Percentiles rank a stretch among this genome's conserved stretches.
Conservation (phyloP, 2,329 filamentous ascomycete species). For the Pseudogymnoascus sp. region DNA sequence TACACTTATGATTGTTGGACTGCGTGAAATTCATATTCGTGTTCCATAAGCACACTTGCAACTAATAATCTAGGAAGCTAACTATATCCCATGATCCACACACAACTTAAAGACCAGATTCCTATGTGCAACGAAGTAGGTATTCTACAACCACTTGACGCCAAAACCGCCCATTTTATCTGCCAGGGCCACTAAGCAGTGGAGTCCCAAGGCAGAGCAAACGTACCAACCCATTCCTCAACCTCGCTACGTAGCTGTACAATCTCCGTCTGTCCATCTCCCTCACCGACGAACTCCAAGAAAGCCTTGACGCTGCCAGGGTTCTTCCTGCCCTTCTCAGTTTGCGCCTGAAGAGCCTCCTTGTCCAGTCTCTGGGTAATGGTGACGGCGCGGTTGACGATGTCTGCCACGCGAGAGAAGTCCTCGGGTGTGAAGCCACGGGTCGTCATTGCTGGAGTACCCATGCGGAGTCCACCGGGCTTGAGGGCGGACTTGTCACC, state of each 20-base stretch:
- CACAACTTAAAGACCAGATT: neutral
- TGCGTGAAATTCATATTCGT: conserved; percentile 3
- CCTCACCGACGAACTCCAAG: conserved; percentile 57
- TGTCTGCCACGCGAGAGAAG: conserved; percentile 76
- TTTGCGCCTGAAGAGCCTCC: conserved; percentile 58
- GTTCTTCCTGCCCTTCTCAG: conserved; percentile 58
- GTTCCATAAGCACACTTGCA: conserved; percentile 4
- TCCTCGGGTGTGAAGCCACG: conserved; percentile 85
- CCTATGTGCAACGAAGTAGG: conserved; percentile 6
- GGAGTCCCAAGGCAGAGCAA: conserved; percentile 56
- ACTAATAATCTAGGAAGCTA: neutral
- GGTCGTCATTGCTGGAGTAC: conserved; percentile 95
- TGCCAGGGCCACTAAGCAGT: neutral
- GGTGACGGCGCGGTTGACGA: conserved; percentile 73
- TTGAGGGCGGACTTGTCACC: conserved; percentile 90
- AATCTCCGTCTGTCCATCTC: conserved; percentile 60
- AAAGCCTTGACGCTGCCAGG: conserved; percentile 58
- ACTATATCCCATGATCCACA: neutral
- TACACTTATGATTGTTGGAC: neutral
- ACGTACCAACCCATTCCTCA: conserved; percentile 69
- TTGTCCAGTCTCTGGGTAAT: conserved; percentile 71
- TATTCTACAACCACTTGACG: conserved; percentile 7
- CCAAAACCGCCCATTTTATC: neutral
- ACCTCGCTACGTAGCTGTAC: conserved; percentile 65
- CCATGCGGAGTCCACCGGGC: conserved; percentile 87